Percentiles rank a stretch among this genome's conserved stretches.
Conservation (phyloP, 2,329 filamentous ascomycete genomes). For the Alternaria gaisen region DNA sequence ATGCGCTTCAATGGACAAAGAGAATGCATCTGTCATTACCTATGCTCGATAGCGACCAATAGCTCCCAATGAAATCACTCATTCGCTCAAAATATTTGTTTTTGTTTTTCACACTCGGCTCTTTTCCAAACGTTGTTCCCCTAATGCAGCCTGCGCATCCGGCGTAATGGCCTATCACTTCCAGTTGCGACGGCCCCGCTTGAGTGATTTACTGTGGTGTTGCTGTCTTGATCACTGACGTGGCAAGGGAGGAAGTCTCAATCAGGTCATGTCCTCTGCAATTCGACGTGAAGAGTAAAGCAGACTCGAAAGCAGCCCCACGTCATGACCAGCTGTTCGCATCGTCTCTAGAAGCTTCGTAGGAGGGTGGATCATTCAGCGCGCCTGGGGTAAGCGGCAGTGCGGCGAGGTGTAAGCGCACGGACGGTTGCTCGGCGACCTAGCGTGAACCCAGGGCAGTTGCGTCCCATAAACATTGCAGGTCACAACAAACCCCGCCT, state of each 20-base stretch:
- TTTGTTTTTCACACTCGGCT: not conserved
- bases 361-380: constrained; percentile 9
- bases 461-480: not conserved
- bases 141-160: constrained; percentile 1
- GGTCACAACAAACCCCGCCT: constrained; percentile 28
- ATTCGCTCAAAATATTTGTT: constrained; percentile 1
- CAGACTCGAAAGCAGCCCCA: not conserved
- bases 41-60: not conserved
- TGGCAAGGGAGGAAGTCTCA: constrained; percentile 3
- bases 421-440: constrained; percentile 25
- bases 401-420: constrained; percentile 16
- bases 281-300: not conserved
- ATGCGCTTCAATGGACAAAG: not conserved
- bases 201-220: constrained; percentile 10
- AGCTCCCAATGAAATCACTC: constrained; percentile 1
- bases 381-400: constrained; percentile 15
- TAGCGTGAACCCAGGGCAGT: constrained; percentile 16
- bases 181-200: constrained; percentile 6
- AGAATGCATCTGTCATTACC: constrained; percentile 2
- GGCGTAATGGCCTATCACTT: not conserved
- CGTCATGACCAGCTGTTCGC: constrained; percentile 1
- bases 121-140: not conserved
- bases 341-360: constrained; percentile 12
- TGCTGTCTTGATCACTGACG: constrained; percentile 5
- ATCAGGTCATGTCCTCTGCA: not conserved